phyloP scores from a whole-genome alignment of 805 yeast genomes.

The Candida palmyrensis region DNA sequence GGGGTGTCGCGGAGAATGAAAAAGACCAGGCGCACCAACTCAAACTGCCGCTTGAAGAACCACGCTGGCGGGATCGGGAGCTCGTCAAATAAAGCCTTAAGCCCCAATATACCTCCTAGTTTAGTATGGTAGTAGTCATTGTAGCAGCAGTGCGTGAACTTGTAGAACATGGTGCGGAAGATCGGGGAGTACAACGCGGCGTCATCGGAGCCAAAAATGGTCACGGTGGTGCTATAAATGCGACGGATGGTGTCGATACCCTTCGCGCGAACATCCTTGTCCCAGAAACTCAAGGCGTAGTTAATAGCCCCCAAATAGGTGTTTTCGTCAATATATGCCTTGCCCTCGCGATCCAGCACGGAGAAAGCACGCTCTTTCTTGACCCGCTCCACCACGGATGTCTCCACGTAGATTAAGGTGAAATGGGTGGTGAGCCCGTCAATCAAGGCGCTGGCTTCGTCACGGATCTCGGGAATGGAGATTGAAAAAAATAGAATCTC shows the following conservation, averaged over 20 bases:
- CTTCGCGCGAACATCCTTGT: constrained; percentile 60
- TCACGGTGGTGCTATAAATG: constrained; percentile 55
- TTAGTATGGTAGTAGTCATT: constrained; percentile 84
- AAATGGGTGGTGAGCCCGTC: constrained; percentile 73
- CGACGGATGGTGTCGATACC: constrained; percentile 64
- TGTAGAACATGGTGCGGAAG: constrained; percentile 69
- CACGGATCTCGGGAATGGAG: constrained; percentile 65
- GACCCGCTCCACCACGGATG: constrained; percentile 62
- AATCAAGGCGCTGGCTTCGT: constrained; percentile 60
- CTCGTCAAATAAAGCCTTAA: constrained; percentile 67
- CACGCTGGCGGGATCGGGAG: constrained; percentile 64
- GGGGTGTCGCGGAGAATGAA: constrained; percentile 90
- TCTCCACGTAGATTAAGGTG: constrained; percentile 70
- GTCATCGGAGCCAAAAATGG: constrained; percentile 62
- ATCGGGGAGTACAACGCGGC: constrained; percentile 69
- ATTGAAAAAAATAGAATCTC: constrained; percentile 73
- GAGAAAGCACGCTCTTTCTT: constrained; percentile 67
- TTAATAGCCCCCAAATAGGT: constrained; percentile 71
- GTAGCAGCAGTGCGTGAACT: constrained; percentile 86
- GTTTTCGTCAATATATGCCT: constrained; percentile 60
- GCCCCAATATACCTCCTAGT: constrained; percentile 84
- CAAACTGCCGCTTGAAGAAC: constrained; percentile 75
- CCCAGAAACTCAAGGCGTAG: constrained; percentile 75
- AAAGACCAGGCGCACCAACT: constrained; percentile 78
- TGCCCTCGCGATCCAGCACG: constrained; percentile 76